These are phyloP conservation scores for Globisporangium paroecandrum DNA, from an alignment of 352 stramenopile species.

Conservation along the genomic window DNA sequence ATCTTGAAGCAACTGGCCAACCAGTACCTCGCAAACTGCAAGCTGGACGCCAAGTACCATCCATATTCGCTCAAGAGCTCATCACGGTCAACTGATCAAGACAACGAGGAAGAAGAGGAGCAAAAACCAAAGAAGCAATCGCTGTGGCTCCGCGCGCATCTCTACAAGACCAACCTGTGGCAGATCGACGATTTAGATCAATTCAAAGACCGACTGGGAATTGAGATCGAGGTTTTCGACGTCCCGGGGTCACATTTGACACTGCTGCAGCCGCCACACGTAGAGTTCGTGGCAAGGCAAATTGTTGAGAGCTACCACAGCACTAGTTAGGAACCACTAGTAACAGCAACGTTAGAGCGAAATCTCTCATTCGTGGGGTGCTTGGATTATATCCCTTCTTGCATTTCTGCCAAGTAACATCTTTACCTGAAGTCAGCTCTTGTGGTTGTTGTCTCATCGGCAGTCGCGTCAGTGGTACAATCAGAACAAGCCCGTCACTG, in stretches of 20 bases:
- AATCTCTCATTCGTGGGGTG: too few species aligned
- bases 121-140: neutral
- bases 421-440: too few species aligned
- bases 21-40: conserved; percentile 9
- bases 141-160: conserved; percentile 2
- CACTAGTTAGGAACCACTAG: neutral
- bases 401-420: too few species aligned
- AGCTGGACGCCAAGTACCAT: conserved; percentile 5
- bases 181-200: neutral
- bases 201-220: neutral
- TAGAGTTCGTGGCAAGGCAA: neutral
- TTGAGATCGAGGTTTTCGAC: neutral
- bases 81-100: neutral
- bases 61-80: neutral
- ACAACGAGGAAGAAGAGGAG: neutral
- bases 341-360: neutral
- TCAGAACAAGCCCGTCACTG: neutral
- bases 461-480: neutral
- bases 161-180: conserved; percentile 4
- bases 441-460: too few species aligned
- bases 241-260: conserved; percentile 1
- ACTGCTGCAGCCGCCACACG: neutral
- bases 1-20: conserved; percentile 4
- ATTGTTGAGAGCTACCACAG: neutral
- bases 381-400: too few species aligned